Evolutionary conservation across 768 basidiomycete species (phyloP).

Genomic region (Pleurotus platypus): DNA sequence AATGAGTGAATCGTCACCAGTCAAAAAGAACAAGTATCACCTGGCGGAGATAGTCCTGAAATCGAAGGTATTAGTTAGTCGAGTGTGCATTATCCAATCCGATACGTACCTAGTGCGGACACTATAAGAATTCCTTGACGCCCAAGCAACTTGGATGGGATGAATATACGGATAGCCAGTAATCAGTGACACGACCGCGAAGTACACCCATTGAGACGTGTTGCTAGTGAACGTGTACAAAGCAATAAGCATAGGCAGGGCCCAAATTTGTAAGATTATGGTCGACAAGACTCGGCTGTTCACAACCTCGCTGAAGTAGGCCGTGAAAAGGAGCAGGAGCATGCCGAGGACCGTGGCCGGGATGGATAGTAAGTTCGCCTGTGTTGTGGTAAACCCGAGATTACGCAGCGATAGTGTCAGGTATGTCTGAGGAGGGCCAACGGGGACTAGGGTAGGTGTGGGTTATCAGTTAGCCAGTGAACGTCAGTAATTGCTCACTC

Average conservation of each 20-base stretch:
- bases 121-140: constrained; percentile 56
- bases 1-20: no score
- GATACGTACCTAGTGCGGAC: constrained; percentile 49
- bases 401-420: constrained; percentile 61
- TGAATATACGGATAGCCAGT: constrained; percentile 52
- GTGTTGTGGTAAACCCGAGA: constrained; percentile 60
- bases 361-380: constrained; percentile 60
- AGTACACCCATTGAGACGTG: constrained; percentile 57
- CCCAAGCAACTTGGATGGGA: constrained; percentile 53
- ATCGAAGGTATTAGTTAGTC: no score
- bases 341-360: constrained; percentile 54
- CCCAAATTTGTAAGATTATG: constrained; percentile 57
- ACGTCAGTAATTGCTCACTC: constrained; percentile 29
- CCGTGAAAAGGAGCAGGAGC: constrained; percentile 40
- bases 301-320: constrained; percentile 51
- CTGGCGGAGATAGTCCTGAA: constrained; percentile 34
- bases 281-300: constrained; percentile 52
- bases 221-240: constrained; percentile 45
- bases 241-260: constrained; percentile 55
- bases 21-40: no score
- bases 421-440: constrained; percentile 56
- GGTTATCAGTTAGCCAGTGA: background rate
- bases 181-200: constrained; percentile 47
- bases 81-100: background rate
- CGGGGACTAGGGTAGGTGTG: constrained; percentile 38